These are phyloP conservation scores for Plectosphaerella cucumerina DNA, from an alignment of 2,329 filamentous ascomycete genomes.

Conservation along the genomic window DNA sequence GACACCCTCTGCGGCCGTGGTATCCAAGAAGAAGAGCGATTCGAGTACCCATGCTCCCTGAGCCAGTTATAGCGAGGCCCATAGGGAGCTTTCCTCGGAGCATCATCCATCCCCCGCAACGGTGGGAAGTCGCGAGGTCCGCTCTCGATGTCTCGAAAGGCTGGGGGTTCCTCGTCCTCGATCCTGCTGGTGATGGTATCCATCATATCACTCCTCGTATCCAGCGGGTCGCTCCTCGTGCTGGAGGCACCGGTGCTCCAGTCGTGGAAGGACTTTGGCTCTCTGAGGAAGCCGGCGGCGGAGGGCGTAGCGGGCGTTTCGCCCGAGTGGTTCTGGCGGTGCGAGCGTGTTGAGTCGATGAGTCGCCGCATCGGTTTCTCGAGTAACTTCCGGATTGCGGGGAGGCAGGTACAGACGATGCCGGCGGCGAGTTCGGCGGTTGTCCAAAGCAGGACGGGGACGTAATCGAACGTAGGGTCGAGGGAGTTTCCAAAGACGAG, in stretches of 20 bases:
- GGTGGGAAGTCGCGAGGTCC: no score
- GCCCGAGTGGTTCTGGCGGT: not conserved
- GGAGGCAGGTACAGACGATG: slow-evolving; percentile 19
- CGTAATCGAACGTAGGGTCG: slow-evolving; percentile 13
- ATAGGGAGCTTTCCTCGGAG: no score
- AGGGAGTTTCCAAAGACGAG: slow-evolving; percentile 11
- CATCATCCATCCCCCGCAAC: no score
- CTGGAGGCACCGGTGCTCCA: not conserved
- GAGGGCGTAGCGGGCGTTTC: not conserved
- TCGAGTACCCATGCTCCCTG: not conserved
- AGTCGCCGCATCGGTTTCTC: slow-evolving; percentile 4
- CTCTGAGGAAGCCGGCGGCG: not conserved
- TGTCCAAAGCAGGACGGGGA: slow-evolving; percentile 18
- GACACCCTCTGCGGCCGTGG: not conserved
- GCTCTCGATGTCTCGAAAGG: no score
- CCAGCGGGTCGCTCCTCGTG: no score
- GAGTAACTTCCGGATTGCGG: slow-evolving; percentile 13
- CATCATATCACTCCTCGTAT: no score
- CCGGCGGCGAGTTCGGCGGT: slow-evolving; percentile 16
- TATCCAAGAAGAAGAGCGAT: not conserved
- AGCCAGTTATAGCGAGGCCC: no score
- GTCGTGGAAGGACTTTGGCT: not conserved
- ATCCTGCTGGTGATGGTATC: no score
- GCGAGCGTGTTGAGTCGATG: not conserved
- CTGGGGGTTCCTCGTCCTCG: no score